A percentile compares a stretch with the other conserved stretches of the same genome.
Conservation (phyloP, 768 basidiomycete species). For the Amanita pseudoporphyria region DNA sequence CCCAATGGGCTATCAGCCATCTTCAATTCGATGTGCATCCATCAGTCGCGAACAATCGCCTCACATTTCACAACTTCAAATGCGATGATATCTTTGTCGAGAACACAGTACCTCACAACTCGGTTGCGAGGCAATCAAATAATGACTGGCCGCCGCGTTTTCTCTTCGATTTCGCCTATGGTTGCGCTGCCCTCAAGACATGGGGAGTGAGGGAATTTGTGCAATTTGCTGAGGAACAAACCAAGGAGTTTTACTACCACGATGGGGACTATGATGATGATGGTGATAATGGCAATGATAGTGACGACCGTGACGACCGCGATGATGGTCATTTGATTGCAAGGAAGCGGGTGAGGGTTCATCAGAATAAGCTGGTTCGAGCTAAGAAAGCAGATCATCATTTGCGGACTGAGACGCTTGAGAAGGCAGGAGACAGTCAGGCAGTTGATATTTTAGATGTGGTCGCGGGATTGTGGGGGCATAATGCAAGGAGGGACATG, state of each 20-base stretch:
- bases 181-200: conserved; percentile 14
- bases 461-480: conserved; percentile 12
- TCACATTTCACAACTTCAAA: conserved; percentile 8
- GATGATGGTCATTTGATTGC: too few relatives aligned
- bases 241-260: conserved; percentile 11
- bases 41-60: background rate
- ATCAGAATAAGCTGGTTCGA: conserved; percentile 4
- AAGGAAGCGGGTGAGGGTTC: conserved; percentile 1
- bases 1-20: background rate
- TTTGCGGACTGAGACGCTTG: conserved; percentile 9
- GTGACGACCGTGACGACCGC: background rate
- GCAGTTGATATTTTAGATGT: conserved; percentile 12
- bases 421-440: conserved; percentile 7
- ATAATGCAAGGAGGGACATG: conserved; percentile 12
- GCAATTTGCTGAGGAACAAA: conserved; percentile 8
- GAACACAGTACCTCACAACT: conserved; percentile 14
- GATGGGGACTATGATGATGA: conserved; percentile 5
- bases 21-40: conserved; percentile 3
- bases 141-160: conserved; percentile 11
- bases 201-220: conserved; percentile 13
- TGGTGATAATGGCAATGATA: conserved; percentile 6
- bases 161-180: conserved; percentile 13
- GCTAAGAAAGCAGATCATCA: conserved; percentile 10
- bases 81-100: conserved; percentile 2
- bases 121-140: conserved; percentile 10